Evolutionary conservation across 148 eudicot species (phyloP).

Genomic region (Suaeda aralocaspica): DNA sequence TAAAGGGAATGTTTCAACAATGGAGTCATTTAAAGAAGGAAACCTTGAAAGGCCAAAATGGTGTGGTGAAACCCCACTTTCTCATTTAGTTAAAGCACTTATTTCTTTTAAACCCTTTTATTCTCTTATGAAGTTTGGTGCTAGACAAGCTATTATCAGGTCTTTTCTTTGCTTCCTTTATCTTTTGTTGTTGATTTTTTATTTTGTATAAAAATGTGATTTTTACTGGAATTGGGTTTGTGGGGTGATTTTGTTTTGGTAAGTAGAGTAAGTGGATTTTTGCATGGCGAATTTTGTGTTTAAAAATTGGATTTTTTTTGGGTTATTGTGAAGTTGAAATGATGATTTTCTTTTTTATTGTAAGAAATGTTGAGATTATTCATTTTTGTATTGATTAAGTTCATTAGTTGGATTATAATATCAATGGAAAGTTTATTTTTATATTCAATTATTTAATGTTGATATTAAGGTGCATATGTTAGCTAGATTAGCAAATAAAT

Average conservation of each 20-base stretch:
- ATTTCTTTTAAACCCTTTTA: slow-evolving; percentile 76
- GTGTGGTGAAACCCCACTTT: slow-evolving; percentile 82
- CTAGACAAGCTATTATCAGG: slow-evolving; percentile 91
- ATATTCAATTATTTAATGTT: too few relatives aligned
- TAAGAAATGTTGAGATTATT: too few relatives aligned
- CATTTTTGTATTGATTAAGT: neutral
- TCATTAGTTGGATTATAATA: neutral
- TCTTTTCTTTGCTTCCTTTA: slow-evolving; percentile 9
- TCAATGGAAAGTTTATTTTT: neutral
- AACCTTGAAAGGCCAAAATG: slow-evolving; percentile 74
- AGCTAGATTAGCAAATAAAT: too few relatives aligned
- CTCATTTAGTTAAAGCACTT: slow-evolving; percentile 75
- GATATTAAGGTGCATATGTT: too few relatives aligned
- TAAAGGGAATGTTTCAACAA: neutral
- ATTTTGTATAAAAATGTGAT: neutral
- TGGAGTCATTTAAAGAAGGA: slow-evolving; percentile 57
- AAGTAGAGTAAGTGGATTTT: too few relatives aligned
- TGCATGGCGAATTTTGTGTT: too few relatives aligned
- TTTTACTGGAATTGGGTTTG: too few relatives aligned
- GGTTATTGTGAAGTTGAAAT: too few relatives aligned
- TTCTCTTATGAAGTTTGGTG: slow-evolving; percentile 77
- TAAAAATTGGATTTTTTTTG: too few relatives aligned
- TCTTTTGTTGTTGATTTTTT: neutral
- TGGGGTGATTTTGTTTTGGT: too few relatives aligned
- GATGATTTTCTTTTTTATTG: too few relatives aligned